Percentiles rank a stretch among this genome's conserved stretches.
Evolutionary conservation across 345 rosid genomes (phyloP).

Genomic region (Eucalyptus curtisii): DNA sequence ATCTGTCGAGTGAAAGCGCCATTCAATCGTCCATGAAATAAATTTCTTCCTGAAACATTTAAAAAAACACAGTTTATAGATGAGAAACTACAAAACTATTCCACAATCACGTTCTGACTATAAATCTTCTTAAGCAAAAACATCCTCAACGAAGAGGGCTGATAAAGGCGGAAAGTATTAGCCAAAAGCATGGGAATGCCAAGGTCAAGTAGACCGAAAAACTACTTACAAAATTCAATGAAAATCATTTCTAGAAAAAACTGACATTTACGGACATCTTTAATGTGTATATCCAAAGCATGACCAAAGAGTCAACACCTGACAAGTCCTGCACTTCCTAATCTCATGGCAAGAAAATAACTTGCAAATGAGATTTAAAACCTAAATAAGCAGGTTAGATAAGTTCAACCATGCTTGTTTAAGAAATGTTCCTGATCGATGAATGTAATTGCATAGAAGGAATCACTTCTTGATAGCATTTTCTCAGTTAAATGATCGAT

Average conservation of each 20-base stretch:
- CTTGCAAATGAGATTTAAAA: not conserved
- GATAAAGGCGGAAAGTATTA: not conserved
- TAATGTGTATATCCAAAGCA: not conserved
- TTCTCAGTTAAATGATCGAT: not conserved
- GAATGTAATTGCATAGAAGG: not conserved
- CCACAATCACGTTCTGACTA: not conserved
- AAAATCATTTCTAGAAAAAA: not conserved
- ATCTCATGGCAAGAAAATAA: not conserved
- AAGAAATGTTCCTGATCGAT: not conserved
- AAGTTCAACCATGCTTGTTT: not conserved
- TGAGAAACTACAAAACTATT: not conserved
- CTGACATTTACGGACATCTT: not conserved
- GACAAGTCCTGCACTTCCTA: not conserved
- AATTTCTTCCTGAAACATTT: slow-evolving; percentile 37
- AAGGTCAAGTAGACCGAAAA: not conserved
- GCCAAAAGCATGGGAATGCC: not conserved
- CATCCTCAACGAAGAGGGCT: not conserved
- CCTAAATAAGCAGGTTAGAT: not conserved
- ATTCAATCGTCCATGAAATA: slow-evolving; percentile 85
- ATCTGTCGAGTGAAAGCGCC: slow-evolving; percentile 75
- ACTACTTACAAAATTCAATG: not conserved
- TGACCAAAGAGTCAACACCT: not conserved
- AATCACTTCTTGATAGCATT: not conserved
- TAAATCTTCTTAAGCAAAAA: not conserved
- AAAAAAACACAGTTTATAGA: not conserved